These are phyloP conservation scores for Aureobasidium sp. DNA, from an alignment of 2,329 filamentous ascomycete species.

Conservation along the genomic window DNA sequence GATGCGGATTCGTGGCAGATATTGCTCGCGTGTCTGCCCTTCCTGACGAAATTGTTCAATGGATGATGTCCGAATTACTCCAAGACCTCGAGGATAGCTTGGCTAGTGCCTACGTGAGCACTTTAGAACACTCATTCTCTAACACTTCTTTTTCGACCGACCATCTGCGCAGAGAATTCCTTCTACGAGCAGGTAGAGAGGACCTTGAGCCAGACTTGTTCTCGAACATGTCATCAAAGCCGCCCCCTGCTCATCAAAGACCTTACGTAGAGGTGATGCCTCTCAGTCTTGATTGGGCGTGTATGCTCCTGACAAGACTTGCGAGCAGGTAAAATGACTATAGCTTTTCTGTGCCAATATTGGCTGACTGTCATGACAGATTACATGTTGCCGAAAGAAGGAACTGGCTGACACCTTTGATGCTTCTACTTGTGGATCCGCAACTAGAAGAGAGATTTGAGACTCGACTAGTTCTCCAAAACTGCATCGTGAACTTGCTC, in stretches of 20 bases:
- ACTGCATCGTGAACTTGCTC: constrained; percentile 28
- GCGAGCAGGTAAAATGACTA: not conserved
- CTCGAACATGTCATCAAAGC: not conserved
- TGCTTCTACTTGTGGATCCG: constrained; percentile 28
- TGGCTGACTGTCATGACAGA: not conserved
- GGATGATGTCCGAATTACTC: constrained; percentile 35
- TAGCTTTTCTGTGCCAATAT: not conserved
- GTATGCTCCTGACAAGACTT: not conserved
- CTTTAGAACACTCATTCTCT: constrained; percentile 18
- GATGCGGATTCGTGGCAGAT: constrained; percentile 35
- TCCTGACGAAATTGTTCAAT: constrained; percentile 33
- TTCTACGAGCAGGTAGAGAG: constrained; percentile 1
- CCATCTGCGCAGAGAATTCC: constrained; percentile 11
- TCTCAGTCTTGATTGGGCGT: not conserved
- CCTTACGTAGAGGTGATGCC: constrained; percentile 6
- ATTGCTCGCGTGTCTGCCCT: constrained; percentile 32
- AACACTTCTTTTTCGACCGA: not conserved
- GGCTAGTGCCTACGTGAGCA: constrained; percentile 29
- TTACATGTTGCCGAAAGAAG: constrained; percentile 39
- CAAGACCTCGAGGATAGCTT: constrained; percentile 29
- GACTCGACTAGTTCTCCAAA: constrained; percentile 24
- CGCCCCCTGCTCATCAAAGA: constrained; percentile 14
- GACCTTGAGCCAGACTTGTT: constrained; percentile 5
- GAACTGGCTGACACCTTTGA: constrained; percentile 34
- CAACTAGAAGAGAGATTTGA: constrained; percentile 23